Evolutionary conservation across 2,329 filamentous ascomycete species (phyloP).

Genomic region (Fusarium sp.): DNA sequence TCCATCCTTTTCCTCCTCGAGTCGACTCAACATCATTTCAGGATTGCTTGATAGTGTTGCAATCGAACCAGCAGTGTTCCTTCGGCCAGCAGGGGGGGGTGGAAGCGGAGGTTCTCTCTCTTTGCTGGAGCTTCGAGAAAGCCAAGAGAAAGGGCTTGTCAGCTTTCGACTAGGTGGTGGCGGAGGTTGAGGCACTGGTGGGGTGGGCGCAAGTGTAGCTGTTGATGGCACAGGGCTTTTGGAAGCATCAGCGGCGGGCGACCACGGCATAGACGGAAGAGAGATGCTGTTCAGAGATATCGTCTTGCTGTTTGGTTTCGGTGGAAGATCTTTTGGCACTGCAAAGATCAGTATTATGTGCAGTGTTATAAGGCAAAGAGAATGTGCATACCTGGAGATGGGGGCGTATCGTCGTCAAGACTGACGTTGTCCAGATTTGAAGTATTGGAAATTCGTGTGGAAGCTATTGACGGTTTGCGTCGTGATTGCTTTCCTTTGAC

Average conservation of each 20-base stretch:
- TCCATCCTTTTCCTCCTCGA: constrained; percentile 74
- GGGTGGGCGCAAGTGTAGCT: constrained; percentile 43
- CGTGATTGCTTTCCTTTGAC: constrained; percentile 31
- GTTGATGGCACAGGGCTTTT: constrained; percentile 54
- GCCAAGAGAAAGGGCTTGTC: constrained; percentile 87
- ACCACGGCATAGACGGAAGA: constrained; percentile 78
- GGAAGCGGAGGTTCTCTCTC: constrained; percentile 62
- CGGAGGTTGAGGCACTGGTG: constrained; percentile 43
- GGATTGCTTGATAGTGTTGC: constrained; percentile 82
- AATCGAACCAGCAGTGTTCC: constrained; percentile 83
- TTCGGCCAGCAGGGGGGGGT: constrained; percentile 60
- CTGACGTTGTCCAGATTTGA: constrained; percentile 69
- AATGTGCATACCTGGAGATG: constrained; percentile 43
- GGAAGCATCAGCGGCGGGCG: constrained; percentile 61
- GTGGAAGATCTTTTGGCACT: constrained; percentile 46
- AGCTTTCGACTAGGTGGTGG: constrained; percentile 70
- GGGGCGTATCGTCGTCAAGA: constrained; percentile 61
- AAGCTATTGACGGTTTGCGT: constrained; percentile 50
- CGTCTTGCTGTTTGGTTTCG: constrained; percentile 58
- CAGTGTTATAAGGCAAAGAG: neutral
- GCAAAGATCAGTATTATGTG: constrained; percentile 27
- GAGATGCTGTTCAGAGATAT: constrained; percentile 74
- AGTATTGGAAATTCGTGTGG: constrained; percentile 56
- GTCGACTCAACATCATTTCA: constrained; percentile 77
- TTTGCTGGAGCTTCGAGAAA: constrained; percentile 73